Conservation (phyloP, 176 grass and related monocot genomes). For the Stipa capillata region DNA sequence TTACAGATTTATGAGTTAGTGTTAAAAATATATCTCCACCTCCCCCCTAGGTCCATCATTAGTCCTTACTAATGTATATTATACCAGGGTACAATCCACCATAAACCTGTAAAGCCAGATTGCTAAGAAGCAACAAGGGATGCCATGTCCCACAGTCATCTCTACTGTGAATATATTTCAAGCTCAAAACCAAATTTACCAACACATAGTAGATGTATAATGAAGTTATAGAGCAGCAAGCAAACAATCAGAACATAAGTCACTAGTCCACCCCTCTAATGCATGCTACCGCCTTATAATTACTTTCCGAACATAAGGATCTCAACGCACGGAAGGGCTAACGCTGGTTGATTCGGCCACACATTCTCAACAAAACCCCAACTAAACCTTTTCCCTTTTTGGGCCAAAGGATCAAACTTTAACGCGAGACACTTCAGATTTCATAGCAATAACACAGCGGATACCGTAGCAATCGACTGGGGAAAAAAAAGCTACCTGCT, state of each 20-base stretch:
- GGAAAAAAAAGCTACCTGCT: conserved; percentile 43
- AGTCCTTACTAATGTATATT: not conserved
- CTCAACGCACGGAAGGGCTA: too few relatives aligned
- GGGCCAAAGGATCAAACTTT: not conserved
- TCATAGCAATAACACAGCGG: not conserved
- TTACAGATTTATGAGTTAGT: not conserved
- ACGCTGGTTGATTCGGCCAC: too few relatives aligned
- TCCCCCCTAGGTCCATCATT: not conserved
- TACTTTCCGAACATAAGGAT: too few relatives aligned
- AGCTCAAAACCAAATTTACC: not conserved
- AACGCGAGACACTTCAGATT: not conserved
- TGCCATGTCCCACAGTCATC: not conserved
- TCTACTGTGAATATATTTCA: not conserved
- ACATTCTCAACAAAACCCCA: not conserved
- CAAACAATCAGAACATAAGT: not conserved
- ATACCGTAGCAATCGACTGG: not conserved
- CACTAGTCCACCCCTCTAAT: not conserved
- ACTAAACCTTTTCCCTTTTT: not conserved
- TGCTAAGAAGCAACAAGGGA: too few relatives aligned
- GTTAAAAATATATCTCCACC: not conserved
- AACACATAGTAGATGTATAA: not conserved
- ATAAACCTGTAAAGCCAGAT: not conserved
- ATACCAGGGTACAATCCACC: not conserved
- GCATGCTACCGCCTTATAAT: too few relatives aligned
- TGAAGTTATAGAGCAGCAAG: not conserved